Percentiles rank a stretch among this genome's conserved stretches.
Evolutionary conservation across 208 protist genomes (phyloP).

Genomic region (Leishmania amazonensis): DNA sequence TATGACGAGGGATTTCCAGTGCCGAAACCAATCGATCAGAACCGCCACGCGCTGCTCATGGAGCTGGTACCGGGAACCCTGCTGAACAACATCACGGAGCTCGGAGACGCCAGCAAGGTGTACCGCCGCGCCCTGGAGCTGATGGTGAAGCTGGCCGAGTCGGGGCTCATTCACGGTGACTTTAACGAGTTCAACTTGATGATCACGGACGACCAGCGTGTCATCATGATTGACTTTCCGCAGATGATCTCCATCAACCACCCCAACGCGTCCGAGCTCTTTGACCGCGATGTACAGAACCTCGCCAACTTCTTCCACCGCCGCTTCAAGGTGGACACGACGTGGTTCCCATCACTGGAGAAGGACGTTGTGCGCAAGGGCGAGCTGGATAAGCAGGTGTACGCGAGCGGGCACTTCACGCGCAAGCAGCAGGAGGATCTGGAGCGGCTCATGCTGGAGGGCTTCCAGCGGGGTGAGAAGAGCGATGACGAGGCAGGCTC

Average conservation of each 20-base stretch:
- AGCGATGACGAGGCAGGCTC: constrained; percentile 6
- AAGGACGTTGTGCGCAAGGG: constrained; percentile 77
- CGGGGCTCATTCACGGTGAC: constrained; percentile 99
- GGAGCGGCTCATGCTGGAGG: constrained; percentile 65
- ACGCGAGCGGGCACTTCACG: constrained; percentile 83
- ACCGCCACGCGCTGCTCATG: constrained; percentile 99
- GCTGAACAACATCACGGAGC: constrained; percentile 91
- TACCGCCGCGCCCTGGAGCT: constrained; percentile 93
- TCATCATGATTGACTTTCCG: constrained; percentile 99
- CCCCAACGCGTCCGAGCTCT: constrained; percentile 95
- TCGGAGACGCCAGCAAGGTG: constrained; percentile 90
- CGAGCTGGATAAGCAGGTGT: constrained; percentile 78
- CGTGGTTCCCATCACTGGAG: constrained; percentile 72
- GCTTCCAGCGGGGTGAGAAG: constrained; percentile 20
- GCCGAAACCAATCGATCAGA: constrained; percentile 97
- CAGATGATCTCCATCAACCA: constrained; percentile 99
- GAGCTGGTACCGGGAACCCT: constrained; percentile 91
- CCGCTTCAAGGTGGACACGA: constrained; percentile 83
- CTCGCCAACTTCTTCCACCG: constrained; percentile 95
- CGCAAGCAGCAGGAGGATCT: constrained; percentile 74
- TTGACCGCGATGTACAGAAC: constrained; percentile 98
- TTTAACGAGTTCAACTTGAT: constrained; percentile 99
- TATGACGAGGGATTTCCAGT: constrained; percentile 97
- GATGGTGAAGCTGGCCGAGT: constrained; percentile 92
- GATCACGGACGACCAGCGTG: constrained; percentile 89